phyloP scores from a whole-genome alignment of 1,284 basidiomycete genomes.

The Agaricales sp. region DNA sequence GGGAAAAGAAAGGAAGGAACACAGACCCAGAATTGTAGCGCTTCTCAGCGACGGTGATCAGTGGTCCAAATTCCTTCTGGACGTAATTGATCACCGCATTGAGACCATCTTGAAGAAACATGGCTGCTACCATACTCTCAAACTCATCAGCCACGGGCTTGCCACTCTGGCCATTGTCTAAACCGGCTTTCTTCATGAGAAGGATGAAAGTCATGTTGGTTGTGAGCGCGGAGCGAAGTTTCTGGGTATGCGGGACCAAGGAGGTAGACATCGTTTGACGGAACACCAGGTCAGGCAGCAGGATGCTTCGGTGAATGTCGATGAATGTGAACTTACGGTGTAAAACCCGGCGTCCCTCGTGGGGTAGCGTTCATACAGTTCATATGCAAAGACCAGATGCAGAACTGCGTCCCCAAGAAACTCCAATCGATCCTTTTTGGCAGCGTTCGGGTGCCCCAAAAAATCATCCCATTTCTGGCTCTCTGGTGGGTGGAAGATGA shows the following conservation, averaged over 20 bases:
- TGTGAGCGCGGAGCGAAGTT: not conserved
- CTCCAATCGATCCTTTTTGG: not conserved
- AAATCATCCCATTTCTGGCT: not conserved
- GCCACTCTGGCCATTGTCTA: not conserved
- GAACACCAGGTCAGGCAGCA: not conserved
- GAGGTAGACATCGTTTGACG: not conserved
- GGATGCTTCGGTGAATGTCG: not conserved
- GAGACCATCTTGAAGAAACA: not conserved
- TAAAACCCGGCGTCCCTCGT: not conserved
- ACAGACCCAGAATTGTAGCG: not conserved
- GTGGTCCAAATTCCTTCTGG: not conserved
- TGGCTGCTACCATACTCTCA: not conserved
- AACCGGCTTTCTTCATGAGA: not conserved
- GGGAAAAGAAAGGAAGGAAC: not conserved
- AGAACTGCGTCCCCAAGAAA: not conserved
- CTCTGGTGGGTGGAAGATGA: not conserved
- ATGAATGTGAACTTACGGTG: not conserved
- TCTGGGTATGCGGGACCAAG: not conserved
- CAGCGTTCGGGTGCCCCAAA: not conserved
- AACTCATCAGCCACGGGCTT: not conserved
- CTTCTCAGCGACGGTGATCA: not conserved
- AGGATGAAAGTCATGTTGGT: not conserved
- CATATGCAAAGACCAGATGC: not conserved
- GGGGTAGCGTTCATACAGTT: not conserved
- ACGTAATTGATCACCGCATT: not conserved